Base-by-base conservation (phyloP, 345 rosid genomes). In the Hibiscus trionum region DNA sequence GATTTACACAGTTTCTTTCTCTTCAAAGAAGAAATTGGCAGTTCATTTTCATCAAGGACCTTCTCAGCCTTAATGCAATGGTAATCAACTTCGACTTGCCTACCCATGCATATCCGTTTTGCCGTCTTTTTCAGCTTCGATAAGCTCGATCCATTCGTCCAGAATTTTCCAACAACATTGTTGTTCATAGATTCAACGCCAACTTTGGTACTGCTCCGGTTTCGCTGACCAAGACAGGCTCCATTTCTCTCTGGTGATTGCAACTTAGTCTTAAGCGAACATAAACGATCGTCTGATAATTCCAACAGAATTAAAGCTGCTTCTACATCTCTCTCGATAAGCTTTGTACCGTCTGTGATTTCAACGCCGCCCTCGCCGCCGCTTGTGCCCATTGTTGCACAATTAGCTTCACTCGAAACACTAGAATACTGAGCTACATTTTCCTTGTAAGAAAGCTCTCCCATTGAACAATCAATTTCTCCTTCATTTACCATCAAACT, bases 1-100 rank as follows among this genome's bases (percentile, higher is more conserved):
- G 70, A 72, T 47, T 72, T 66, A 21, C 52, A 44, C n/a, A 60
- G 37, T 49, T 76, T 52, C 27, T 14, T 27, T 5, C 69, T 66
- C 15, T 66, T 66, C 39, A 66, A 46, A 7, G 15, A 67, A 27
- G 58, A 67, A 49, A 47, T 47, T 35, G 58, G 58, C 42, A 15
- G 24, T 27, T 67, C 71, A 27, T 10, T 49, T 14, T 46, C 37
- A 24, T 26, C 16, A 27, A 67, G 39, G 8, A 26, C 71, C 15
- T 49, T 27, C 49, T 27, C 42, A 27, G 4, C 44, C 14, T 67
- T 29, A 42, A 10, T 67, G 59, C 21, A 11, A 5, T 49, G 58
- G 58, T 8, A 16, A 67, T 67, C 71, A 27, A 15, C 4, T 16
- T 27, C 71, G 15, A 14, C 39, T 66, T 66, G 57, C 57, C 19